Percentiles rank a stretch among this genome's conserved stretches.
Evolutionary conservation across 768 basidiomycete species (phyloP).

Genomic region (Serendipita sp.): DNA sequence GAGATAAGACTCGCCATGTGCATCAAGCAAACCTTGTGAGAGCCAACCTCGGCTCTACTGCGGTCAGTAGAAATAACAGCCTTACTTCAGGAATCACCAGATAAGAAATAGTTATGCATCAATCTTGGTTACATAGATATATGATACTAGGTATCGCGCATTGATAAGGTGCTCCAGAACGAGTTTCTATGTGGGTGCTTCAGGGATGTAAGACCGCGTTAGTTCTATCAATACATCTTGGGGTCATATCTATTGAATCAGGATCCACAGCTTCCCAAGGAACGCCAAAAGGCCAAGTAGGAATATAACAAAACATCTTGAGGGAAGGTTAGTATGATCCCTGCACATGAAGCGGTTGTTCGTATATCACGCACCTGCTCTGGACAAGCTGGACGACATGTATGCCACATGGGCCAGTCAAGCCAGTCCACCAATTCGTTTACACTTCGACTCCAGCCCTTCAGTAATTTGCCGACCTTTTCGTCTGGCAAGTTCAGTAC

Average conservation of each 20-base stretch:
- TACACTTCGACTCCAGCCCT: conserved; percentile 9
- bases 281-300: neutral
- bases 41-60: no score
- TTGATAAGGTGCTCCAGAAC: no score
- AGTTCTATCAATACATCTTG: neutral
- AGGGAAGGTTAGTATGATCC: neutral
- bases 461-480: conserved; percentile 5
- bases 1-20: no score
- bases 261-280: neutral
- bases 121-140: no score
- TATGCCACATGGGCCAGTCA: conserved; percentile 17
- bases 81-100: no score
- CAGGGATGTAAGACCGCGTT: neutral
- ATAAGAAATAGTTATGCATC: no score
- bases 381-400: conserved; percentile 12
- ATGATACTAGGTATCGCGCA: no score
- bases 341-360: neutral
- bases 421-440: conserved; percentile 13
- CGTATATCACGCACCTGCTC: neutral
- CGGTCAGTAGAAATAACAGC: no score
- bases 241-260: neutral
- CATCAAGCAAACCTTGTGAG: no score
- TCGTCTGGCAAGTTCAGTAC: neutral
- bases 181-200: no score
- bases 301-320: neutral